These are phyloP conservation scores for Ophiocordyceps camponoti-saundersi DNA, from an alignment of 2,329 filamentous ascomycete genomes.

Conservation along the genomic window DNA sequence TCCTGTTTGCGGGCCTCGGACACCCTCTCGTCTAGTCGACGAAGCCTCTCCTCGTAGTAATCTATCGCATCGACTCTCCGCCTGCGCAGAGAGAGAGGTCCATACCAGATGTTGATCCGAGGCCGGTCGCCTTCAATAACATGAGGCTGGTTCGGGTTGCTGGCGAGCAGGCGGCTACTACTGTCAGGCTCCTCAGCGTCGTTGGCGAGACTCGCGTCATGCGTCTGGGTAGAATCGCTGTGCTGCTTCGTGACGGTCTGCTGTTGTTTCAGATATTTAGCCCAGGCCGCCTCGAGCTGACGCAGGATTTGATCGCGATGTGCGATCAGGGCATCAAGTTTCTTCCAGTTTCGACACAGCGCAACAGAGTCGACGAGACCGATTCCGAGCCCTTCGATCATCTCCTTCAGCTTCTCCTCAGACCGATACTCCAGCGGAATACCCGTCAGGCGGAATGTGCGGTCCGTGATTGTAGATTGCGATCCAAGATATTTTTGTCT, in stretches of 20 bases:
- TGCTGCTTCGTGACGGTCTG: constrained; percentile 4
- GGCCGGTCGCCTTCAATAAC: constrained; percentile 37
- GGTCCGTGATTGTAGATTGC: constrained; percentile 89
- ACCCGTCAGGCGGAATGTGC: constrained; percentile 80
- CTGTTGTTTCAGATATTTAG: constrained; percentile 34
- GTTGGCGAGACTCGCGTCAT: not conserved
- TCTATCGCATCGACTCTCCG: constrained; percentile 78
- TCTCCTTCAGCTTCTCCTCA: constrained; percentile 67
- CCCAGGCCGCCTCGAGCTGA: constrained; percentile 71
- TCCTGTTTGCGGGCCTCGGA: constrained; percentile 51
- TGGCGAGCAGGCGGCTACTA: constrained; percentile 40
- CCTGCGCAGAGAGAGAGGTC: constrained; percentile 53
- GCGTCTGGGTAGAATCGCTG: constrained; percentile 3
- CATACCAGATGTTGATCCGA: constrained; percentile 60
- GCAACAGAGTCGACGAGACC: constrained; percentile 80
- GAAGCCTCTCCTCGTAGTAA: constrained; percentile 79
- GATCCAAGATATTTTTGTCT: constrained; percentile 84
- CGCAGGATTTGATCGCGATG: constrained; percentile 48
- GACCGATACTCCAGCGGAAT: constrained; percentile 66
- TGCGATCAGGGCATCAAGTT: constrained; percentile 58
- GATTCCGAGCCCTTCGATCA: constrained; percentile 76
- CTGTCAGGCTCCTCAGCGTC: constrained; percentile 32
- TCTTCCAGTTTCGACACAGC: constrained; percentile 72
- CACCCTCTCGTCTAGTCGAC: constrained; percentile 62
- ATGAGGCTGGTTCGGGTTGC: constrained; percentile 15